Base-by-base conservation (phyloP, 2,329 filamentous ascomycete species). In the Rutstroemia sp. region DNA sequence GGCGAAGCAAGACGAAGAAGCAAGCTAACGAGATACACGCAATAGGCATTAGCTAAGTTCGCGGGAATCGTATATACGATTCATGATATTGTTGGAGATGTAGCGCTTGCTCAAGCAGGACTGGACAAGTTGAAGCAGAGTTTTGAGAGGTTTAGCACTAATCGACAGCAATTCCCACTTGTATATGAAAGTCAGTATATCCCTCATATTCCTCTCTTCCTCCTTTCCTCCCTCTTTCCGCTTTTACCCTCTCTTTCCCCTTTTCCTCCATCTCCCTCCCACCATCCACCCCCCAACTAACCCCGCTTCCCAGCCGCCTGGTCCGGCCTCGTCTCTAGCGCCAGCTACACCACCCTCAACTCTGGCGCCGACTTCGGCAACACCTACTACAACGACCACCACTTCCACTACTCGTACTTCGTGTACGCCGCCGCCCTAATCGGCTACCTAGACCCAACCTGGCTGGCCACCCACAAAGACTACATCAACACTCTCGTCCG, bases 361-460 rank as follows among this genome's bases (percentile, higher is more conserved):
- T 70, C 80, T 5, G 83, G 84, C 2, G 79, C 78, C 0, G 94
- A 97, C 68, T 97, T 96, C 72, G 94, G 94, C 61, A 96, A 96
- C 70, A 88, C 86, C 1, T 87, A 83, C 67, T 92, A 92, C 75
- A 92, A 87, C 64, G 84, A 87, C 65, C 84, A 87, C 63, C 83
- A 87, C 67, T 87, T 87, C 64, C 86, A 89, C 66, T 92, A 89
- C 66, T 90, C 89, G 34, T 96, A 97, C 68, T 94, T 95, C 71
- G 86, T 97, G 60, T 88, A 95, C 56, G 78, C 91, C 0, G 91
- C 89, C 0, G 88, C 92, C 1, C 80, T 94, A 6, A 90, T 97
- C 57, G 92, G 82, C 0, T 80, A 87, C 52, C 75, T 96, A 5
- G 89, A 96, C 62, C 82, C 85, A 0, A 72, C 69, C 3, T 97